Base-by-base conservation (phyloP, 306 rosid genomes). In the Casuarina cunninghamiana region DNA sequence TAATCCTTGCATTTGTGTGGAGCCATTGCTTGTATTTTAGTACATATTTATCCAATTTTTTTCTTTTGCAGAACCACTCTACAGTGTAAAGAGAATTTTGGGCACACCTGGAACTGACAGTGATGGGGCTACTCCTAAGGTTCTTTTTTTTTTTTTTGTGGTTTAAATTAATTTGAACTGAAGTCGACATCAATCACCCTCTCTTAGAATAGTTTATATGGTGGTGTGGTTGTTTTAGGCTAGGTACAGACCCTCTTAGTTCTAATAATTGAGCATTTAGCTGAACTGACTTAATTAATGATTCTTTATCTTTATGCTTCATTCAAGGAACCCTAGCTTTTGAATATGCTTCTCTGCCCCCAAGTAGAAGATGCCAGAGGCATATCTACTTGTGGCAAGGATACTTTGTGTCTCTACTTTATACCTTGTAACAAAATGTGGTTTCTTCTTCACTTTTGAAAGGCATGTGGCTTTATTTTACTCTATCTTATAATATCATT, bases 41-140 rank as follows among this genome's bases (percentile, higher is more conserved):
- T 21, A 32, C 45, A n/a, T 79, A 78, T 80, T 84, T 73, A 75
- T 42, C 32, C 49, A 50, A 42, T 61, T 53, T 51, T n/a, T 77
- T 50, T 63, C 13, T 61, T 76, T 75, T 84, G 76, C 90, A 93
- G 96, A 89, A 80, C 78, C 84, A 82, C n/a, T 79, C 89, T 78
- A 74, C 91, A 77, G 77, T 74, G 6, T 79, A 77, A 77, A 58
- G 50, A 51, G 77, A 46, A 53, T 17, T 54, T 69, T 37, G 53
- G 77, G 74, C 54, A 48, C 66, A 76, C 72, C 38, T 45, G 70
- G 77, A 51, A 69, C 70, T 61, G 80, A 46, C 53, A 46, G 15
- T 13, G 65, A 15, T 45, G 63, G 32, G 4, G 77, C 42, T 66
- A 26, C 45, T 75, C 81, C 61, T 69, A 72, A 83, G 89, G 89